Base-by-base conservation (phyloP, 768 basidiomycete species). In the Podaxis sp. region DNA sequence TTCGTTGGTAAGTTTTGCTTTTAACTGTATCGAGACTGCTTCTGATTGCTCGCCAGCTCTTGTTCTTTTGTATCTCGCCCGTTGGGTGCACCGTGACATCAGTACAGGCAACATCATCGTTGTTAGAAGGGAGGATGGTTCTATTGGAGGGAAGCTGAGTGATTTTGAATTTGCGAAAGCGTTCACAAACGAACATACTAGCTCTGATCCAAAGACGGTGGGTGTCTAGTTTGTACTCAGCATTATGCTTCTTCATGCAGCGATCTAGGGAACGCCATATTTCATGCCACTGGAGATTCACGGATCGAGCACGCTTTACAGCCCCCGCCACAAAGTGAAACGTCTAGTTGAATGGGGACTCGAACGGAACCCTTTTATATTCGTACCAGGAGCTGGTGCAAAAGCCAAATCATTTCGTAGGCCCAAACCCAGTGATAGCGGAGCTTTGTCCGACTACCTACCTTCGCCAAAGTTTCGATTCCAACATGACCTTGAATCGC, bases 201-300 rank as follows among this genome's bases (percentile, higher is more conserved):
- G 53, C 5, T 6, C 36, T 2, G 64, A 57, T 22, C 53, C 64
- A n/a, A 60, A 61, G 26, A 59, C 59, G 6, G 64, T 60, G 26
- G 7, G 57, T 55, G 22, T 49, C 26, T 40, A 2, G 10, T 46
- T 13, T 20, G 22, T 17, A 12, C 7, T 30, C 28, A 7, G 28
- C 28, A 1, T 30, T 6, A 30, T 6, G 20, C 28, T 30, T 30
- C 22, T 58, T 30, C 22, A 4, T 11, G 11, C n/a, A 13, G 24
- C 28, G 6, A 26, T n/a, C 17, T 20, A 65, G 64, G 64, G 64
- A 4, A 65, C 64, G 22, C 64, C 60, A 3, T 65, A 38, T 37
- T 65, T 65, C 40, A 65, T 65, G 59, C 60, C 64, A 2, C 17
- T 28, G 28, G 64, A 65, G 37, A 44, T 65, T n/a, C 60, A 61